Base-by-base conservation (phyloP, 2,329 filamentous ascomycete genomes). In the Fusarium pseudograminearum region DNA sequence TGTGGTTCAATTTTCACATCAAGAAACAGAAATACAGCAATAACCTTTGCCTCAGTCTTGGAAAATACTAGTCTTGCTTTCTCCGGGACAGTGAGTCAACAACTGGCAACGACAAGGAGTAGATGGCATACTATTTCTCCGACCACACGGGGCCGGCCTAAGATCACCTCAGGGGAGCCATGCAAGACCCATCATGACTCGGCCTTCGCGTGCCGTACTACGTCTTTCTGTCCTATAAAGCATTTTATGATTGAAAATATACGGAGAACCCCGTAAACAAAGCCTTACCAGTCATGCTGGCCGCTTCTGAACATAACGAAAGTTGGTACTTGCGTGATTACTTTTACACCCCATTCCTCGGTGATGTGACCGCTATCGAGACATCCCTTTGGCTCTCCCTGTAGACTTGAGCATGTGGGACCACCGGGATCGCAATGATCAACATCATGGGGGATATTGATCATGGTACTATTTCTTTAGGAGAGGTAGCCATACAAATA, bases 401-500 rank as follows among this genome's bases (percentile, higher is more conserved):
- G 51, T 59, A 44, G 38, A 34, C 24, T 58, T 52, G 33, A 30
- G 18, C 22, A 31, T 38, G 34, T 69, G 65, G 67, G 45, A 56
- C 58, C 50, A 24, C 20, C 16, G 6, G 41, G 31, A 59, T 57
- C 42, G 60, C 33, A 55, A 7, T 28, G 56, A 47, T 42, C 20
- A 65, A 41, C 30, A 53, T 62, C 26, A 24, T 55, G 58, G 28
- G 54, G 44, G 42, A 57, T 12, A 31, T 50, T 10, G 46, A 53
- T 42, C 60, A 63, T 59, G 42, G 45, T 41, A 33, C 44, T 40
- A 40, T 47, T 40, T 16, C 7, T 52, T 54, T 62, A 14, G 48
- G 65, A 42, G 33, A 44, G 41, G 24, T 18, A 45, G 51, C 38
- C 15, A 44, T 73, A 69, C 61, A 73, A 71, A 73, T 73, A 73